Conservation (phyloP, 805 yeast genomes). For the Kuraishia cidri region DNA sequence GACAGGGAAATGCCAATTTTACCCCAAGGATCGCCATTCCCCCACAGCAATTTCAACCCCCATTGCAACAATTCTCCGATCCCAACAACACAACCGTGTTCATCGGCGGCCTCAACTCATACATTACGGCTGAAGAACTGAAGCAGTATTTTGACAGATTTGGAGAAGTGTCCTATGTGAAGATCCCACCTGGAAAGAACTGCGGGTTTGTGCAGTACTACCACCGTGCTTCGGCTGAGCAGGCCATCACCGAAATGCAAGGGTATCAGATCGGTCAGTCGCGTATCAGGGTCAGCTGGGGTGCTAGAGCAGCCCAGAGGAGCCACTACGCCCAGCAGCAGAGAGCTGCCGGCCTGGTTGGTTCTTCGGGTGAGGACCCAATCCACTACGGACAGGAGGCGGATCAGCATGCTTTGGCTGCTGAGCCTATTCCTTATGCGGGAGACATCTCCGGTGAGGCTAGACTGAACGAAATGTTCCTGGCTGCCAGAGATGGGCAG, state of each 20-base stretch:
- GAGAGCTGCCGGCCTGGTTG: conserved; percentile 3
- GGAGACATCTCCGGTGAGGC: conserved; percentile 8
- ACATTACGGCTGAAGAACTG: conserved; percentile 54
- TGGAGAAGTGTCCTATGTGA: conserved; percentile 71
- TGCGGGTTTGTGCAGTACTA: conserved; percentile 86
- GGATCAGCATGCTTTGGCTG: conserved; percentile 18
- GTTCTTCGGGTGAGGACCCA: conserved; percentile 1
- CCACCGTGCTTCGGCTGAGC: conserved; percentile 74
- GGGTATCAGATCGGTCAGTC: conserved; percentile 79
- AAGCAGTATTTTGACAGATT: conserved; percentile 51
- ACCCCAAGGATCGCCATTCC: conserved; percentile 9
- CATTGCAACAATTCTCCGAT: conserved; percentile 62
- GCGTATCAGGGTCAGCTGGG: conserved; percentile 83
- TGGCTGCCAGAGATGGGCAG: conserved; percentile 49
- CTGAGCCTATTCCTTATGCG: conserved; percentile 18
- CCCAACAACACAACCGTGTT: conserved; percentile 70
- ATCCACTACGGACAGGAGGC: conserved; percentile 3
- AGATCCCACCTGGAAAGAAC: conserved; percentile 65
- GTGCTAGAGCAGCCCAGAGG: conserved; percentile 44
- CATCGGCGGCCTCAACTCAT: conserved; percentile 61
- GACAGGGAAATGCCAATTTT: not conserved
- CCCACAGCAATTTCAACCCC: conserved; percentile 28
- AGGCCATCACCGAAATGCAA: conserved; percentile 80
- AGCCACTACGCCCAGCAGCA: conserved; percentile 20
- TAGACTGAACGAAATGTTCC: conserved; percentile 40